Conservation (phyloP, 2,329 filamentous ascomycete species). For the Sclerotinia spermophila region DNA sequence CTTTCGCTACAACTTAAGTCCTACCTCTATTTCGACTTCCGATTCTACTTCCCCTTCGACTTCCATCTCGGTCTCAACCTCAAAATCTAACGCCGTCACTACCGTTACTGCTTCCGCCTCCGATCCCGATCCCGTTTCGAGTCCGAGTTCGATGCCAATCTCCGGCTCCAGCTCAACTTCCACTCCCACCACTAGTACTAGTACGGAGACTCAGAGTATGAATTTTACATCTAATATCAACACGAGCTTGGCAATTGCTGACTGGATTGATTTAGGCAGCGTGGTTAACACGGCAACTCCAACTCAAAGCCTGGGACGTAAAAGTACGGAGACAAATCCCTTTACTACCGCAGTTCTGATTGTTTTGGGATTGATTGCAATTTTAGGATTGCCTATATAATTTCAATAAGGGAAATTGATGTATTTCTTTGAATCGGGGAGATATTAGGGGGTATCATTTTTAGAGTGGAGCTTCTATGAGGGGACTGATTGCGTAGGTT, state of each 20-base stretch:
- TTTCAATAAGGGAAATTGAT: no score
- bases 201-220: neutral
- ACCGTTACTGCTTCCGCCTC: neutral
- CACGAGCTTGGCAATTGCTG: neutral
- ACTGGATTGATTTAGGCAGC: neutral
- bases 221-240: fast-evolving
- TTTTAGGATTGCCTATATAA: neutral
- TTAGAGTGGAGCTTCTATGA: neutral
- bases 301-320: neutral
- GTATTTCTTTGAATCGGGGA: neutral
- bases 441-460: neutral
- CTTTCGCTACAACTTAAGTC: neutral
- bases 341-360: no score
- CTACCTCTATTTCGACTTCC: neutral
- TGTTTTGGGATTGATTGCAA: neutral
- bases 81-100: neutral
- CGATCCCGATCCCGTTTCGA: neutral
- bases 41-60: neutral
- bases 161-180: neutral
- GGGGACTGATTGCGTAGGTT: neutral
- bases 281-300: neutral
- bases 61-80: neutral
- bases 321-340: neutral
- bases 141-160: neutral
- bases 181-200: neutral